Conservation (phyloP, 176 grass and related monocot genomes). For the Rhynchospora pubera region DNA sequence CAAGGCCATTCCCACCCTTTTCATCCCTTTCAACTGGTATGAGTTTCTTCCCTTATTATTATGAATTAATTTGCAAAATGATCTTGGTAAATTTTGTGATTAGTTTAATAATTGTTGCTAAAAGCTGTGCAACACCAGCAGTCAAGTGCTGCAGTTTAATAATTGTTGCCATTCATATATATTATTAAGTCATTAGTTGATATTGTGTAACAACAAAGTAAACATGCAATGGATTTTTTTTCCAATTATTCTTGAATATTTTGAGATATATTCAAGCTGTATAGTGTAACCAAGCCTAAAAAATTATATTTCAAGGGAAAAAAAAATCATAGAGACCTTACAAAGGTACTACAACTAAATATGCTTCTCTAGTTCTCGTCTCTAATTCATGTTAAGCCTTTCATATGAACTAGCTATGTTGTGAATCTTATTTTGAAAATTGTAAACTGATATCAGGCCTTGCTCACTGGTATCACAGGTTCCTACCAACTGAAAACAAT, state of each 20-base stretch:
- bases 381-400: not conserved
- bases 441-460: not conserved
- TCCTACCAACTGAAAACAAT: conserved; percentile 56
- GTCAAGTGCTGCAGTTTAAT: not conserved
- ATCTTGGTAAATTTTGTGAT: not conserved
- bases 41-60: conserved; percentile 21
- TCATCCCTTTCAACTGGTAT: conserved; percentile 41
- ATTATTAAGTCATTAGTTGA: too few species aligned
- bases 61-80: not conserved
- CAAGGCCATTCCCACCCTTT: conserved; percentile 17
- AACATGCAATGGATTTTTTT: not conserved
- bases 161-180: not conserved
- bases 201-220: too few species aligned
- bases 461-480: conserved; percentile 28
- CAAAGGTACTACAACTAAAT: not conserved
- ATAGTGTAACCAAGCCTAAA: not conserved
- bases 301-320: not conserved
- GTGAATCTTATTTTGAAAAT: not conserved
- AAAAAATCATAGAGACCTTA: not conserved
- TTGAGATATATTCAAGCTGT: not conserved
- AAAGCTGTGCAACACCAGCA: not conserved
- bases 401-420: not conserved
- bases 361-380: not conserved
- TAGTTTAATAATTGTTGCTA: not conserved
- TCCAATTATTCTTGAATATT: not conserved